These are phyloP conservation scores for Stevia rebaudiana DNA, from an alignment of 140 eudicot species.

Conservation along the genomic window DNA sequence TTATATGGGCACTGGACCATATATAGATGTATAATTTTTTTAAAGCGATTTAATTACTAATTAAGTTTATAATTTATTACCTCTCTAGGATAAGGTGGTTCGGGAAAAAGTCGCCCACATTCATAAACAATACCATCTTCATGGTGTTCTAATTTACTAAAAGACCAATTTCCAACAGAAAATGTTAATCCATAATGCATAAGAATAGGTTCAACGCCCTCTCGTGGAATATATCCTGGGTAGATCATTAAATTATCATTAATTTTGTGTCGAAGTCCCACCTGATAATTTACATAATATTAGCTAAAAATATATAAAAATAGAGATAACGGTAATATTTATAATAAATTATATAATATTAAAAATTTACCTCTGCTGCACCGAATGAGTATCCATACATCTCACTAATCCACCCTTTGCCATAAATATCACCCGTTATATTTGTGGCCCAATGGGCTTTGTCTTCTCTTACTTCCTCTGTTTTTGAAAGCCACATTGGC, in stretches of 20 bases:
- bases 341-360: not conserved
- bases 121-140: conserved; percentile 79
- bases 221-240: conserved; percentile 85
- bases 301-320: conserved; percentile 6
- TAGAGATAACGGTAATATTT: not conserved
- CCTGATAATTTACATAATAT: conserved; percentile 42
- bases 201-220: conserved; percentile 89
- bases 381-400: conserved; percentile 99
- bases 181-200: conserved; percentile 92
- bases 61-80: conserved; percentile 31
- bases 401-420: conserved; percentile 97
- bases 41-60: not conserved
- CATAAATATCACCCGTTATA: conserved; percentile 87
- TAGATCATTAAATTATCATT: conserved; percentile 87
- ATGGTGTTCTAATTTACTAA: conserved; percentile 76
- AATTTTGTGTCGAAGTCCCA: conserved; percentile 94
- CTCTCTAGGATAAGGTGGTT: conserved; percentile 97
- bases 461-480: conserved; percentile 94
- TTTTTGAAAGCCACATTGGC: conserved; percentile 96
- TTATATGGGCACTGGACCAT: not conserved
- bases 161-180: conserved; percentile 92
- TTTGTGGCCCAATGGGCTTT: conserved; percentile 92
- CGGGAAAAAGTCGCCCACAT: conserved; percentile 91
- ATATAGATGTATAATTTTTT: not conserved
- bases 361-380: conserved; percentile 91